A percentile compares a stretch with the other conserved stretches of the same genome.
phyloP scores from a whole-genome alignment of 2,329 filamentous ascomycete genomes.

The Penicillium expansum region DNA sequence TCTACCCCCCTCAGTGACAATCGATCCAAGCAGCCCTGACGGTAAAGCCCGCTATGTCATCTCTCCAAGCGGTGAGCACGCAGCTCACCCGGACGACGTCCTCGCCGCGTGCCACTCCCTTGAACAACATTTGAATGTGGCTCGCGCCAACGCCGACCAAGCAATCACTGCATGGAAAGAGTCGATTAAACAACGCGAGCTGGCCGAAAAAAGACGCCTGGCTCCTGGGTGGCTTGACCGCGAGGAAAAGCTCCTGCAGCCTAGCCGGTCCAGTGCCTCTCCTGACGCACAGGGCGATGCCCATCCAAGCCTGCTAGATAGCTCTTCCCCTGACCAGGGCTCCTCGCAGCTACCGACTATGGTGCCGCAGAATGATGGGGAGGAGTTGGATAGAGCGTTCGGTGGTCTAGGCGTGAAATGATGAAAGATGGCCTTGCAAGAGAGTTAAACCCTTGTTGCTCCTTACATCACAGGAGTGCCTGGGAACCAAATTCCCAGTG shows the following conservation, averaged over 20 bases:
- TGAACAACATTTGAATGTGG: constrained; percentile 68
- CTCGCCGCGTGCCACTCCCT: constrained; percentile 76
- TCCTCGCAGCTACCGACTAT: constrained; percentile 39
- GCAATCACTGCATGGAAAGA: constrained; percentile 70
- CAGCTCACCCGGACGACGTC: constrained; percentile 84
- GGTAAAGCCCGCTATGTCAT: constrained; percentile 68
- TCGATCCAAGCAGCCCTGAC: constrained; percentile 46
- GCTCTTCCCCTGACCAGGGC: constrained; percentile 34
- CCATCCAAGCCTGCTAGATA: constrained; percentile 38
- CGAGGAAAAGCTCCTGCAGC: constrained; percentile 59
- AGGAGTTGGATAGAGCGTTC: constrained; percentile 55
- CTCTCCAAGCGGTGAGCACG: constrained; percentile 73
- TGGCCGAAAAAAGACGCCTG: constrained; percentile 62
- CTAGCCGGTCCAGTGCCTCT: constrained; percentile 31
- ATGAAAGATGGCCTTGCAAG: constrained; percentile 7
- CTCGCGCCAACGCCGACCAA: constrained; percentile 63
- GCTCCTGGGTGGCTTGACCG: constrained; percentile 65
- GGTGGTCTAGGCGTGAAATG: constrained; percentile 48
- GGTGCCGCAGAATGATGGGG: constrained; percentile 47
- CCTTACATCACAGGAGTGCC: background rate
- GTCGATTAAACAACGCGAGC: constrained; percentile 55
- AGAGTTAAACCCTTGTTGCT: no score
- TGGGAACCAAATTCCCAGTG: background rate
- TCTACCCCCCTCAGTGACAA: constrained; percentile 69
- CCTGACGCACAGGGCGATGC: constrained; percentile 14